A percentile compares a stretch with the other conserved stretches of the same genome.
Evolutionary conservation across 2,329 filamentous ascomycete genomes (phyloP).

Genomic region (Triangularia setosa): DNA sequence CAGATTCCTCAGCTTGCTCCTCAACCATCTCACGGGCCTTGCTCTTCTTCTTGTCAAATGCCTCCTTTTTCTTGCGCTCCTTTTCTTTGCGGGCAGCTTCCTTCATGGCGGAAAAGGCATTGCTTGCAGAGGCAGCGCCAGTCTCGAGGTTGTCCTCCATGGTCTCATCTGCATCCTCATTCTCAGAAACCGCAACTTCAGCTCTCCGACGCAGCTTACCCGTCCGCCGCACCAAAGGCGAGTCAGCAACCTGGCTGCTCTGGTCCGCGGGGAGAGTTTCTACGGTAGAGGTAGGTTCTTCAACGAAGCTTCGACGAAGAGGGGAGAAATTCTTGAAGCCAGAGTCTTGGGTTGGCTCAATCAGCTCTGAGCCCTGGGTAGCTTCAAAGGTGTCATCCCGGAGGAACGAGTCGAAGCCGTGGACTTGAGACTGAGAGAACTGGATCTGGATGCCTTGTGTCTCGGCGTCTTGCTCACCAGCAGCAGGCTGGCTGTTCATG

Average conservation of each 20-base stretch:
- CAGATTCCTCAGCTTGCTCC: conserved; percentile 93
- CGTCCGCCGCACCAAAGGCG: conserved; percentile 60
- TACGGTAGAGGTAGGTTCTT: conserved; percentile 62
- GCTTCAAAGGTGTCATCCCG: conserved; percentile 35
- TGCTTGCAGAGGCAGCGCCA: conserved; percentile 22
- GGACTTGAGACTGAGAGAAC: conserved; percentile 58
- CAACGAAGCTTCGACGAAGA: conserved; percentile 62
- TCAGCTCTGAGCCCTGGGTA: conserved; percentile 65
- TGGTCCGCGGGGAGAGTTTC: conserved; percentile 59
- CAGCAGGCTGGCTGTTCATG: conserved; percentile 44
- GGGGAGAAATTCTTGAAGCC: conserved; percentile 74
- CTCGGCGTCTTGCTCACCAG: conserved; percentile 33
- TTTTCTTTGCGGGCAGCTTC: conserved; percentile 57
- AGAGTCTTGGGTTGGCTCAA: conserved; percentile 76
- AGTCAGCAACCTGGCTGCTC: conserved; percentile 46
- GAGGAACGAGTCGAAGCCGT: conserved; percentile 55
- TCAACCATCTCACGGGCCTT: conserved; percentile 83
- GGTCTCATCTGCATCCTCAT: conserved; percentile 35
- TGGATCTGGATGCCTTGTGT: conserved; percentile 40
- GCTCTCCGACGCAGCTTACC: conserved; percentile 46
- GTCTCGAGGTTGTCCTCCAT: conserved; percentile 37
- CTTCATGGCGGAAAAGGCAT: conserved; percentile 68
- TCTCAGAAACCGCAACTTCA: conserved; percentile 33
- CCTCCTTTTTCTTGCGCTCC: conserved; percentile 42
- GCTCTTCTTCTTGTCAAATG: conserved; percentile 81